Base-by-base conservation (phyloP, 495 filamentous ascomycete species). In the Trichoderma orchidacearum region DNA sequence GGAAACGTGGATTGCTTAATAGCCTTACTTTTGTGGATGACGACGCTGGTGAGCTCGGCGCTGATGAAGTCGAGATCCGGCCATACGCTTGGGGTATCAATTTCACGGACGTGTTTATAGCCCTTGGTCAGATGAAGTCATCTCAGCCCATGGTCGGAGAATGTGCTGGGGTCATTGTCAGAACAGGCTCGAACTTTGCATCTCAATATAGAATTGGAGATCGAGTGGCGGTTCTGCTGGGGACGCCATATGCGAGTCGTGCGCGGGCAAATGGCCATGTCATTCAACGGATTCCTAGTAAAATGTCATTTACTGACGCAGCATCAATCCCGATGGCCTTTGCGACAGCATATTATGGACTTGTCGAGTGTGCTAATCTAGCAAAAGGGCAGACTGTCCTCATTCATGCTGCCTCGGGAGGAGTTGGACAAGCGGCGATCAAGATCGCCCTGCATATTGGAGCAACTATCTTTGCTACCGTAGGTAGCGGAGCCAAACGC, bases 381-480 rank as follows among this genome's bases (percentile, higher is more conserved):
- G 52, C 54, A 8, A 67, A 74, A 6, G 80, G 70, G 27, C 80
- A 86, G 60, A 76, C 67, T 7, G 74, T 85, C 0, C 69, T 87
- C n/a, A 81, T 87, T 51, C 79, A 85, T 56, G 69, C 70, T 1
- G 83, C 75, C n/a, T 70, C 80, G 3, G 79, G 81, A 21, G 76
- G 71, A 2, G 71, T 84, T 1, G 83, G 83, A 5, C 81, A 85
- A 62, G 81, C 80, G 13, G 76, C 82, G 7, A 80, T 86, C 56
- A 64, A 66, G 25, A 45, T 86, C 0, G 77, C 80, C 0, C 74
- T 81, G 36, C 68, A 71, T 58, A 57, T 78, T n/a, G 78, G 79
- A 1, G 80, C 80, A 5, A 74, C 81, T 54, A 69, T 86, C 17
- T 85, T 76, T 63, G 77, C 70, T 0, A 85, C 81, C 0, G 82